Base-by-base conservation (phyloP, 257 asterid species). In the Lycium barbarum region DNA sequence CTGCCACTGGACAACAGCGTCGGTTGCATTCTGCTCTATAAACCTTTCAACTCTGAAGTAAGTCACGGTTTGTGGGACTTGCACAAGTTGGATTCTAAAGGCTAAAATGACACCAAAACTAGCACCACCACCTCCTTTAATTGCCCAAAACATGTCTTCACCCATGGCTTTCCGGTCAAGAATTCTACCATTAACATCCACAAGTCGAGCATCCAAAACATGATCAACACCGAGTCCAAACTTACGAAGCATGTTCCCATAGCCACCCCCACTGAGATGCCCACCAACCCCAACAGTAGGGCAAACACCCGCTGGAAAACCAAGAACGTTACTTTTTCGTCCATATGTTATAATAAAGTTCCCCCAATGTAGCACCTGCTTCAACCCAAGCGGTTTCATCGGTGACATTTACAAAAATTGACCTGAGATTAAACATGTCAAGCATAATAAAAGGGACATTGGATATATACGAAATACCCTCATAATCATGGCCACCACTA, bases 71-170 rank as follows among this genome's bases (percentile, higher is more conserved):
- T 80, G 79, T 12, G 91, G 91, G 7, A 88, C 91, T 0, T 20
- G 68, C 15, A 90, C 89, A 0, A 90, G 90, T 51, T 71, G 62
- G 17, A 90, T 40, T 18, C 71, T 78, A 40, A 82, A 90, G 0
- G 92, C 81, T 2, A 90, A 49, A 5, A 90, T 84, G 3, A 90
- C 92, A 0, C 92, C 91, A 20, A 87, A 90, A 72, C 90, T 90
- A 33, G 88, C 78, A n/a, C n/a, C n/a, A n/a, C n/a, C n/a, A n/a
- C n/a, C n/a, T n/a, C n/a, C n/a, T n/a, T n/a, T n/a, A n/a, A 38
- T 80, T 9, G 91, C 91, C 93, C 93, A 88, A 47, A 90, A 88
- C 6, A 90, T 26, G 81, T 90, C 93, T 79, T 90, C 91, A 7
- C 91, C 91, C 93, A 90, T 90, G 0, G 79, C 43, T 73, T 74